Percentiles rank a stretch among this genome's conserved stretches.
These are phyloP conservation scores for Passalora sequoiae DNA, from an alignment of 2,329 filamentous ascomycete genomes.

Conservation along the genomic window DNA sequence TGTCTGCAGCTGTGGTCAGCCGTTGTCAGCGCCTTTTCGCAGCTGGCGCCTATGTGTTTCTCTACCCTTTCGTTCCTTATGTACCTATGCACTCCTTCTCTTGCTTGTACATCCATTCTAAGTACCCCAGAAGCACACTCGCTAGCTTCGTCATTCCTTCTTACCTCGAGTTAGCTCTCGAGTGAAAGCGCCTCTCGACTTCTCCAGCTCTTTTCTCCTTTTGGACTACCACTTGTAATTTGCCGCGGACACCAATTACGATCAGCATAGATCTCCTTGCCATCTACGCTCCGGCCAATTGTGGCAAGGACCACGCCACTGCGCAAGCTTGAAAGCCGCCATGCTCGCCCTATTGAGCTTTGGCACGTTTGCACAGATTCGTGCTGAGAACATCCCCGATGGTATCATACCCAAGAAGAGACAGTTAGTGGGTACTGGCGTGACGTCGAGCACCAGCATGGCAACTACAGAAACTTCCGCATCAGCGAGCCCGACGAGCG, in stretches of 20 bases:
- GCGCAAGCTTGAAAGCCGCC: conserved; percentile 11
- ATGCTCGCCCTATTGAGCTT: conserved; percentile 30
- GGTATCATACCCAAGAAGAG: conserved; percentile 34
- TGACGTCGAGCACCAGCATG: conserved; percentile 16
- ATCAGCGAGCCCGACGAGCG: conserved; percentile 14
- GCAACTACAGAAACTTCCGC: conserved; percentile 8
- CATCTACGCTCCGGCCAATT: not conserved
- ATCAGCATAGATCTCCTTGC: conserved; percentile 3
- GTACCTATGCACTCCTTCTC: not conserved
- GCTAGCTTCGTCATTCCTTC: conserved; percentile 2
- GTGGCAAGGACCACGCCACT: not conserved
- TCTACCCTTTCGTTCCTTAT: not conserved
- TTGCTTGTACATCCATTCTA: not conserved
- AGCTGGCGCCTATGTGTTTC: not conserved
- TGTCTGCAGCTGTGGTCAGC: not conserved
- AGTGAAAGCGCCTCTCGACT: not conserved
- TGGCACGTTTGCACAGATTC: conserved; percentile 28
- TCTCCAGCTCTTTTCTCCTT: not conserved
- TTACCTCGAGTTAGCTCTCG: not conserved
- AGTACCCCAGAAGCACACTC: not conserved
- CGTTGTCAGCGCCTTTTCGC: not conserved
- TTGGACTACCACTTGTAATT: conserved; percentile 1
- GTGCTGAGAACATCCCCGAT: conserved; percentile 28
- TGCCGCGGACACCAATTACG: conserved; percentile 4
- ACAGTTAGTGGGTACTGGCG: conserved; percentile 32